Evolutionary conservation across 2,329 filamentous ascomycete species (phyloP), one percentile per base, ranked within the genome.

Genomic region (Alternaria brassicicola): DNA sequence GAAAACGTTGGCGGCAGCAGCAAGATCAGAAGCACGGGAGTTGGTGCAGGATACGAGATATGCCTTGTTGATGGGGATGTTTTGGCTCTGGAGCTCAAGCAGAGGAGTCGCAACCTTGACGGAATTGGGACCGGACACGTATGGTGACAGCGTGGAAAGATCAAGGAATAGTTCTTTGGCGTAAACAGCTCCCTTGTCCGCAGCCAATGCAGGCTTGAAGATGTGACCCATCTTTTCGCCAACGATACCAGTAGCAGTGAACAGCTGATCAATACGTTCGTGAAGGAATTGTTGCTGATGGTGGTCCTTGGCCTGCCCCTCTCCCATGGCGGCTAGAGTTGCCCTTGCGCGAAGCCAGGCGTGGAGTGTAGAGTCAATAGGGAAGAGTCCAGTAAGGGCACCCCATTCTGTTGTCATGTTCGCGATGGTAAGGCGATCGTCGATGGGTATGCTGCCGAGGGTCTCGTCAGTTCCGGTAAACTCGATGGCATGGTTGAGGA

Each of bases 21-120:
- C 88, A 13, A 98, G 82, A 75, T 98, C 94, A 0, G 91, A 93
- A 9, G 88, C 85, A 48, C 94, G 84, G 0, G 87, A 89, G 79
- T 97, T 97, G 6, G 94, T 98, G 81, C 94, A 98, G 0, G 89
- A 93, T 0, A 97, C 89, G 0, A 97, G 82, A 75, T 97, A 97
- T 0, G 91, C 93, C 73, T 90, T 92, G 80, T 97, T 80, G 21
- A 98, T 78, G 47, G 86, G 84, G 75, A 98, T 96, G 63, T 90
- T 80, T 72, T 94, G 82, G 0, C 84, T 73, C 67, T 89, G 89
- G 1, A 98, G 85, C 30, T 94, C 87, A 5, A 82, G 79, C 1
- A 98, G 78, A 0, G 94, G 92, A 0, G 89, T 96, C 0, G 90
- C 88, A 0, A 97, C 81, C 78, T 97, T 97, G 71, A 97, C 92